phyloP scores from a whole-genome alignment of 2,329 filamentous ascomycete genomes.

The Domatiomyces globalis region DNA sequence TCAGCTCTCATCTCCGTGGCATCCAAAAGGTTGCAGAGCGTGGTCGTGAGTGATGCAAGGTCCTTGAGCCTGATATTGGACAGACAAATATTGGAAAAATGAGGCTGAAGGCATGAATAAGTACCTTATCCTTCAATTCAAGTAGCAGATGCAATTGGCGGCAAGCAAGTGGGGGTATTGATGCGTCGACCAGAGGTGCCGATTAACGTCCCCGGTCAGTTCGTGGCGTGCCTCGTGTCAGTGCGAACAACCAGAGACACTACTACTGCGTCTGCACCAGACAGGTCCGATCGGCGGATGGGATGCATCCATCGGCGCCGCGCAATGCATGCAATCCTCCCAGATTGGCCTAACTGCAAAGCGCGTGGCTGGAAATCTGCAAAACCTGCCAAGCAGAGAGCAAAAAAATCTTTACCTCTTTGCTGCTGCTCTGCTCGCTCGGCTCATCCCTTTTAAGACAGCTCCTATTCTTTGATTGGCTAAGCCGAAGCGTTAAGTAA shows the following conservation, averaged over 20 bases:
- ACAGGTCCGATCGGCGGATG: neutral
- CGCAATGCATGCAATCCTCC: neutral
- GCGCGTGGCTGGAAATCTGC: neutral
- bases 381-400: too few relatives aligned
- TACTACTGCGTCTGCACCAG: neutral
- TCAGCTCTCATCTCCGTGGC: neutral
- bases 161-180: too few relatives aligned
- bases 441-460: too few relatives aligned
- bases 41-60: neutral
- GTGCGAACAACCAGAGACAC: neutral
- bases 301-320: neutral
- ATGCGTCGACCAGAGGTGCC: neutral
- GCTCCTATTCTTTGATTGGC: too few relatives aligned
- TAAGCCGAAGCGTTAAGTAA: too few relatives aligned
- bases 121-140: too few relatives aligned
- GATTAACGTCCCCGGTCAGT: neutral
- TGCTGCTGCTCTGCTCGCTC: too few relatives aligned
- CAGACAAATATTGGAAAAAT: too few relatives aligned
- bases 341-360: neutral
- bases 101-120: too few relatives aligned
- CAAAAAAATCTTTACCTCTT: too few relatives aligned
- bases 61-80: too few relatives aligned
- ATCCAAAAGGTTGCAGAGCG: neutral
- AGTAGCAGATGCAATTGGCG: too few relatives aligned
- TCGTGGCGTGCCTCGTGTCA: neutral